Percentiles rank a stretch among this genome's conserved stretches.
Conservation (phyloP, 257 asterid genomes). For the Salvia rosmarinus region DNA sequence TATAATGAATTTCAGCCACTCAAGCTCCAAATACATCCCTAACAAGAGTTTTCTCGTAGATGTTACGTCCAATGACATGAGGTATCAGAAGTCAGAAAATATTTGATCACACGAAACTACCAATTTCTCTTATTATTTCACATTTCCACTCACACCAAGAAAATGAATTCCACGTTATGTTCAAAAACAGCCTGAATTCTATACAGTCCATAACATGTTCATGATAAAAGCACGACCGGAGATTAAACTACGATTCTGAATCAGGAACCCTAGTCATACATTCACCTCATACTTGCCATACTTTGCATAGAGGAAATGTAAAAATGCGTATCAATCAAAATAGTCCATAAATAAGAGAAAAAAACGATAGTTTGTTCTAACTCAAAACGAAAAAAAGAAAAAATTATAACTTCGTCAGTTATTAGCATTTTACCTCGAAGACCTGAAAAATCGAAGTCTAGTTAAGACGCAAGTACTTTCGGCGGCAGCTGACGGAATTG, state of each 20-base stretch:
- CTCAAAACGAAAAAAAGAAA: background rate
- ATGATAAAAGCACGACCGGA: background rate
- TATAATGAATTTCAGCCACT: constrained; percentile 6
- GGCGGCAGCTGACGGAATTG: background rate
- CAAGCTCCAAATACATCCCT: constrained; percentile 6
- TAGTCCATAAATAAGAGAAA: background rate
- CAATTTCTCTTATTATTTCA: background rate
- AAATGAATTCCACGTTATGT: background rate
- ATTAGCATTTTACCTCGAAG: constrained; percentile 6
- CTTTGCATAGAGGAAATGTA: background rate
- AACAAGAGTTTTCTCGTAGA: background rate
- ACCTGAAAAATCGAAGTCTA: background rate
- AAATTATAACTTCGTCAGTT: background rate
- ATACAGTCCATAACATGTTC: background rate
- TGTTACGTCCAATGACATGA: background rate
- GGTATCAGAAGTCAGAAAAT: background rate
- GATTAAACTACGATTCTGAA: background rate
- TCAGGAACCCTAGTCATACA: constrained; percentile 6
- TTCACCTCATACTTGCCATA: background rate
- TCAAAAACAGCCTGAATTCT: background rate
- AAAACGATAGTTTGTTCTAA: background rate
- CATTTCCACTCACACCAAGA: background rate
- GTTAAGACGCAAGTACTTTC: background rate
- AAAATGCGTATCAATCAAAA: background rate
- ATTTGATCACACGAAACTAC: background rate